A percentile compares a stretch with the other conserved stretches of the same genome.
Conservation (phyloP, 2,329 filamentous ascomycete species). For the Scytalidium lignicola region DNA sequence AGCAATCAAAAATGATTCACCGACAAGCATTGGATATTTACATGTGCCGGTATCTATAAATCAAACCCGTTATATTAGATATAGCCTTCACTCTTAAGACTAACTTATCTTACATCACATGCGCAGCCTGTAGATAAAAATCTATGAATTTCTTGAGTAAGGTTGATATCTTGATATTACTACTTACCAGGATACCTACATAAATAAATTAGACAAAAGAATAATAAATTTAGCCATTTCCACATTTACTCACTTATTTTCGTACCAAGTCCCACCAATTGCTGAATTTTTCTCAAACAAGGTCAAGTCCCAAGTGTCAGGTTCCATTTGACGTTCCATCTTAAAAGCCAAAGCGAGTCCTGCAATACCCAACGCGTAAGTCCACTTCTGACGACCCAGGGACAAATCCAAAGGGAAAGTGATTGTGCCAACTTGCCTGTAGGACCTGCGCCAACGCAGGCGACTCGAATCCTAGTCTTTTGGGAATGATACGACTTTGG, state of each 20-base stretch:
- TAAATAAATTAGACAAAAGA: not conserved
- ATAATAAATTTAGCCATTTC: not conserved
- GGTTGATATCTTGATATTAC: not conserved
- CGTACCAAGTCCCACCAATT: conserved; percentile 51
- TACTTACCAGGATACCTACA: not conserved
- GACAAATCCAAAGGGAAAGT: too few relatives aligned
- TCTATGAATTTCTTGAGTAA: not conserved
- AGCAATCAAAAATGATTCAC: not conserved
- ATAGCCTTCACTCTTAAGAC: not conserved
- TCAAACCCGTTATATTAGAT: not conserved
- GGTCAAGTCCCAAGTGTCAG: conserved; percentile 30
- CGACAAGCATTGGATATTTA: not conserved
- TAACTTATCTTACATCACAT: not conserved
- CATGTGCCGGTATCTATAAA: not conserved
- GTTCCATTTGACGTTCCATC: conserved; percentile 11
- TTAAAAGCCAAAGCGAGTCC: conserved; percentile 16
- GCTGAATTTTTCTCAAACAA: conserved; percentile 42
- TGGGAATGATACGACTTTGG: conserved; percentile 11
- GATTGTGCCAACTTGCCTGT: conserved; percentile 3
- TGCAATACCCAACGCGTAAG: not conserved
- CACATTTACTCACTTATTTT: conserved; percentile 33
- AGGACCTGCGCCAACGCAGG: conserved; percentile 15
- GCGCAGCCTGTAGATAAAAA: not conserved
- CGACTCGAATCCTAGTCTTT: conserved; percentile 14
- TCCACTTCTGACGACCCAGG: not conserved